A percentile compares a stretch with the other conserved stretches of the same genome.
These are phyloP conservation scores for Penicillium palitans DNA, from an alignment of 2,329 filamentous ascomycete genomes.

Conservation along the genomic window DNA sequence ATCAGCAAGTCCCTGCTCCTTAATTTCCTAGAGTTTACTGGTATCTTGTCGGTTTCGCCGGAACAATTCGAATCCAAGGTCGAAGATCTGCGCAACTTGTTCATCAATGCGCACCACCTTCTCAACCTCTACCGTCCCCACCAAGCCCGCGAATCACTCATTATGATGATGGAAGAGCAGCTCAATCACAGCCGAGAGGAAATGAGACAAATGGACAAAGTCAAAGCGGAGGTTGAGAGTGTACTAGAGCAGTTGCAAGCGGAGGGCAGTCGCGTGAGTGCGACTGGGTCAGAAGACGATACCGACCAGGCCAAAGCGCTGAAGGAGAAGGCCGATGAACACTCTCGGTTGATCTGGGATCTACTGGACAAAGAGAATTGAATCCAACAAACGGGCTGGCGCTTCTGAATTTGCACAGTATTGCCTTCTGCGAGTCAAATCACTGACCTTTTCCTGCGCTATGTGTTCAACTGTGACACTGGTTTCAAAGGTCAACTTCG, in stretches of 20 bases:
- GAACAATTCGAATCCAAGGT: slow-evolving; percentile 69
- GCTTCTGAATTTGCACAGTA: neutral
- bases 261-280: slow-evolving; percentile 30
- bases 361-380: slow-evolving; percentile 38
- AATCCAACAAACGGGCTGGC: slow-evolving; percentile 2
- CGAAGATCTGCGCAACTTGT: slow-evolving; percentile 73
- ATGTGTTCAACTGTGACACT: neutral
- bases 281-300: slow-evolving; percentile 11
- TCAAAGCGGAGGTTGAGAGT: slow-evolving; percentile 66
- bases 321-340: slow-evolving; percentile 26
- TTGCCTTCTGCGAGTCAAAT: neutral
- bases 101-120: slow-evolving; percentile 89
- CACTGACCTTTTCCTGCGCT: neutral
- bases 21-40: slow-evolving; percentile 83
- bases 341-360: slow-evolving; percentile 42
- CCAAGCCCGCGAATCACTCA: slow-evolving; percentile 84
- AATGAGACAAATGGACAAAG: slow-evolving; percentile 72
- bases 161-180: slow-evolving; percentile 83
- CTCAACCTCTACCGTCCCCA: slow-evolving; percentile 94
- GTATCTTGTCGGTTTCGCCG: slow-evolving; percentile 68
- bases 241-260: slow-evolving; percentile 38
- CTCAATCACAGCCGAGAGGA: slow-evolving; percentile 71
- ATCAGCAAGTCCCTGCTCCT: slow-evolving; percentile 82
- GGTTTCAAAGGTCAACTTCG: neutral
- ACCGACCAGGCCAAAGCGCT: slow-evolving; percentile 6